These are phyloP conservation scores for Secale cereale DNA, from an alignment of 176 grass and related monocot species.

Conservation along the genomic window DNA sequence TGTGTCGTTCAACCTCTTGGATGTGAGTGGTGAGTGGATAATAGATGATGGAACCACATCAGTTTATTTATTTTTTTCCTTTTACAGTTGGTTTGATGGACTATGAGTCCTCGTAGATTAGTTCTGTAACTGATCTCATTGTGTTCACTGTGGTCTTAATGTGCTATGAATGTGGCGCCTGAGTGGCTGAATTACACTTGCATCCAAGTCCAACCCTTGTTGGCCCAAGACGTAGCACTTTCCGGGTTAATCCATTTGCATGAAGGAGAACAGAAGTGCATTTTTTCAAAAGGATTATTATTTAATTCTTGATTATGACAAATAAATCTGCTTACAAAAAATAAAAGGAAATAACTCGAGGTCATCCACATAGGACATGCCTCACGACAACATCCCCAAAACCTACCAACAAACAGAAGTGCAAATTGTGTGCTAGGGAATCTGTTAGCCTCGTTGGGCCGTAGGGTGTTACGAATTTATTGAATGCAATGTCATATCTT, in stretches of 20 bases:
- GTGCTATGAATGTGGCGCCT: not conserved
- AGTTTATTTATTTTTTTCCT: not conserved
- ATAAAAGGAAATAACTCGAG: no score
- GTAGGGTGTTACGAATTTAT: not conserved
- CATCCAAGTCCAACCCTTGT: not conserved
- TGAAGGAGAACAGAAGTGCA: not conserved
- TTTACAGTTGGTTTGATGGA: not conserved
- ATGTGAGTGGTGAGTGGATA: constrained; percentile 58
- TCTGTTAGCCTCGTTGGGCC: not conserved
- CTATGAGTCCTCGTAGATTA: not conserved
- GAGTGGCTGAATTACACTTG: not conserved
- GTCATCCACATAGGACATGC: no score
- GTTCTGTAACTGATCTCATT: not conserved
- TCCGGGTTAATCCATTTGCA: not conserved
- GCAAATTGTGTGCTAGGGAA: not conserved
- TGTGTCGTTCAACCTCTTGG: constrained; percentile 61
- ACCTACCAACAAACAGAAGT: not conserved
- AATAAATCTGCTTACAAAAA: no score
- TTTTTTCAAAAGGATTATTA: no score
- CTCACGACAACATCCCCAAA: no score
- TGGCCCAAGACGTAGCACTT: not conserved
- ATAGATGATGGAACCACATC: not conserved
- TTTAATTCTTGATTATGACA: no score
- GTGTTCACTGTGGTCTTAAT: not conserved
- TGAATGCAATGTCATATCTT: not conserved